Evolutionary conservation across 768 basidiomycete species (phyloP).

Genomic region (Rhodosporidiobolus odoratus): DNA sequence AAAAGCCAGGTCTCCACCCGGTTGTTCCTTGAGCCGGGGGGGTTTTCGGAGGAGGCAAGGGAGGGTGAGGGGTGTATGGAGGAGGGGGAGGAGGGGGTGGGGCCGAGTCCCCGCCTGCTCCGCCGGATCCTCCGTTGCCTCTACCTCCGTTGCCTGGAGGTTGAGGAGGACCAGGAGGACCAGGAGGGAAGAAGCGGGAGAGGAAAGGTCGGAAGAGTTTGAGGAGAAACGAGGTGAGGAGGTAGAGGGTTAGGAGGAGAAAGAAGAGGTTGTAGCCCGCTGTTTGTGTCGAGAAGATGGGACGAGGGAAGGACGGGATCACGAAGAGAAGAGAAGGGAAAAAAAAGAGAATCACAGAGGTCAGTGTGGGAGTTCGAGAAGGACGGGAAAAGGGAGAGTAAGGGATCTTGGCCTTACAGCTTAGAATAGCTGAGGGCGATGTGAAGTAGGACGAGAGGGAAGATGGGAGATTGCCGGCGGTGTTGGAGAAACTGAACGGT

Average conservation of each 20-base stretch:
- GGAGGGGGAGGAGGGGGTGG: constrained; percentile 46
- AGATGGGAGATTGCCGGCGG: background rate
- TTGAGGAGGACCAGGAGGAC: background rate
- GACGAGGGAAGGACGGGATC: background rate
- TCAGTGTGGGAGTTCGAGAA: too few relatives aligned
- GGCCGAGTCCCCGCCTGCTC: background rate
- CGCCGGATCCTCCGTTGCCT: too few relatives aligned
- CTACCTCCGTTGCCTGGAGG: background rate
- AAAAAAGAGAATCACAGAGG: background rate
- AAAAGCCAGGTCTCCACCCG: constrained; percentile 70
- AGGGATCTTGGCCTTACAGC: background rate
- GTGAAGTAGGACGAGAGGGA: background rate
- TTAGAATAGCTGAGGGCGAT: background rate
- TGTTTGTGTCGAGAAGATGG: background rate
- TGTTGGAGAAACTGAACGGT: background rate
- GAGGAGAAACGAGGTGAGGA: background rate
- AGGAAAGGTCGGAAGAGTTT: background rate
- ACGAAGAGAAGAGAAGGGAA: background rate
- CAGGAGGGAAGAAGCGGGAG: background rate
- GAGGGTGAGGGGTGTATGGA: constrained; percentile 46
- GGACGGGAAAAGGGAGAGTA: background rate
- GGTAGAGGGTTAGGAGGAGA: constrained; percentile 3
- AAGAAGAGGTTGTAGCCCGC: constrained; percentile 10
- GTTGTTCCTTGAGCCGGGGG: constrained; percentile 38
- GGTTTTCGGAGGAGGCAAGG: background rate